phyloP scores from a whole-genome alignment of 1,284 basidiomycete species.

The Thecaphora thlaspeos region DNA sequence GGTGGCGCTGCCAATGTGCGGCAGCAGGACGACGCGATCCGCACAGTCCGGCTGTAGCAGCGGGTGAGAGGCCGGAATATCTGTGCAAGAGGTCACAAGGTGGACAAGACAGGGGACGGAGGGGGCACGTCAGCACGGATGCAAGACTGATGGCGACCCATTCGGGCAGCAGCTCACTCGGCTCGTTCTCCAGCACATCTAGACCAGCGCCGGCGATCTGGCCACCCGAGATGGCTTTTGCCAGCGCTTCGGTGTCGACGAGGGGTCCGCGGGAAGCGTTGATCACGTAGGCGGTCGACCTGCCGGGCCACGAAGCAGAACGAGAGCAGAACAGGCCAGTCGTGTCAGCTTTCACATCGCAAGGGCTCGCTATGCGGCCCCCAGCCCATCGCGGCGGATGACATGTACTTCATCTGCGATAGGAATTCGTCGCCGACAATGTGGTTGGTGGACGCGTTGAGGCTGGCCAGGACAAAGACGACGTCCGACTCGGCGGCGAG shows the following conservation, averaged over 20 bases:
- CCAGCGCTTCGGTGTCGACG: conserved; percentile 79
- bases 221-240: conserved; percentile 71
- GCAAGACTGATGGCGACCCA: no score
- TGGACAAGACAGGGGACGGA: neutral
- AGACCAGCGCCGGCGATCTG: conserved; percentile 88
- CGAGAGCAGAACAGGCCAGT: neutral
- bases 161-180: conserved; percentile 58
- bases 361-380: no score
- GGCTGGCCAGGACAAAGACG: conserved; percentile 70
- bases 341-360: neutral
- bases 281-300: conserved; percentile 35
- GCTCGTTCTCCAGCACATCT: conserved; percentile 92
- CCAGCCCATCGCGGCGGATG: neutral
- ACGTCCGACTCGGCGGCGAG: conserved; percentile 35
- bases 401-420: conserved; percentile 77
- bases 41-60: conserved; percentile 62
- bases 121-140: neutral
- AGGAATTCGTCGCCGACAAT: conserved; percentile 73
- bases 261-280: conserved; percentile 63
- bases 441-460: conserved; percentile 71
- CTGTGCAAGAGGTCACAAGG: conserved; percentile 4
- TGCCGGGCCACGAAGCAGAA: conserved; percentile 6
- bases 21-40: conserved; percentile 72
- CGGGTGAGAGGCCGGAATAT: conserved; percentile 72
- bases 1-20: conserved; percentile 88